Conservation (phyloP, 257 asterid species). For the Nyctanthes arbortristis region DNA sequence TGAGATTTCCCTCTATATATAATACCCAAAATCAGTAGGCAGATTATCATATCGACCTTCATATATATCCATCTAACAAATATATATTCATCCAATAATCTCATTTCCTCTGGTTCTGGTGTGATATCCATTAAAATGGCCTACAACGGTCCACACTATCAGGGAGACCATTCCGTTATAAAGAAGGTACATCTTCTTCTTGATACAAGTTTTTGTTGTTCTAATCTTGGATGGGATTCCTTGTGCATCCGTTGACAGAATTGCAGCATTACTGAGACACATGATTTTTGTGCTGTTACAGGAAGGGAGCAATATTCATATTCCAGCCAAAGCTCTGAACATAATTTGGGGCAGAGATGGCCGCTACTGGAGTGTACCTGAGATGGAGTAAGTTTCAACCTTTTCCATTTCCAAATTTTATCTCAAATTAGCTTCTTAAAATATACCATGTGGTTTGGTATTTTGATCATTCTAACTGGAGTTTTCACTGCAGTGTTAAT, state of each 20-base stretch:
- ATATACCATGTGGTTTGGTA: no score
- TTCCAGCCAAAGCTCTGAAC: constrained; percentile 40
- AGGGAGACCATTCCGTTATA: constrained; percentile 21
- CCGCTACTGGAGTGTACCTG: constrained; percentile 52
- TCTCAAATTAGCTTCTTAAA: neutral
- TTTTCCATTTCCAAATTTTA: neutral
- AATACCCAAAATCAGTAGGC: neutral
- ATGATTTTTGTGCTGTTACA: constrained; percentile 1
- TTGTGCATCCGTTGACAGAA: no score
- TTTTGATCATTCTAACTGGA: neutral
- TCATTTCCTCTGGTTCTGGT: neutral
- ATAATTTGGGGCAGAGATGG: constrained; percentile 58
- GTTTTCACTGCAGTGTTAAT: neutral
- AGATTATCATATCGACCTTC: neutral
- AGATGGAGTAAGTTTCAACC: constrained; percentile 24
- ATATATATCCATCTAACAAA: neutral
- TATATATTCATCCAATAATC: no score
- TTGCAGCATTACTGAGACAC: neutral
- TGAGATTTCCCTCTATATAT: neutral
- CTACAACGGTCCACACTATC: constrained; percentile 36
- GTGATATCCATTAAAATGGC: constrained; percentile 24
- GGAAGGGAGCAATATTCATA: neutral
- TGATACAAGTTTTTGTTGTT: neutral
- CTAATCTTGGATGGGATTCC: no score
- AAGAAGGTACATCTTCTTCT: constrained; percentile 13